Evolutionary conservation across 2,329 filamentous ascomycete genomes (phyloP), one percentile per base, ranked within the genome.

Genomic region (Calonectria fujianensis): DNA sequence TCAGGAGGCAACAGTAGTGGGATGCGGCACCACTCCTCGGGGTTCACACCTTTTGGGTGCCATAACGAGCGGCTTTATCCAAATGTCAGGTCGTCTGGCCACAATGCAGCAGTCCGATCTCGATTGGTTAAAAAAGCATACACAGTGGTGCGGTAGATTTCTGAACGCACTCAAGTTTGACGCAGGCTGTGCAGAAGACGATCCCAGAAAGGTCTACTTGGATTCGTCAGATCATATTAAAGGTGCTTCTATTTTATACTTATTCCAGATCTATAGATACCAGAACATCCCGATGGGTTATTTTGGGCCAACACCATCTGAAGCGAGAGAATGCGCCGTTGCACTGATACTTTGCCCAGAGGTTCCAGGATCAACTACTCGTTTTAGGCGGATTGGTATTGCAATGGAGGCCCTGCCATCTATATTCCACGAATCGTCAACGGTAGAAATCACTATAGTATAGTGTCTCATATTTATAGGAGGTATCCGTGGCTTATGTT

Each of bases 11-110:
- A 41, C 7, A 2, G 14, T 63, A 4, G 24, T 63, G n/a, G 57
- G 10, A 11, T 63, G 57, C 13, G 57, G 57, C 11, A 63, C 57
- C n/a, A 41, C 57, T n/a, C 57, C 57, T 41, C 57, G 57, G 27
- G 35, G 35, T 3, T 3, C 35, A 41, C 57, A 63, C 14, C 57
- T n/a, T 6, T 11, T 63, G n/a, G 57, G 57, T 14, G 32, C 57
- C 37, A 39, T 63, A 63, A 39, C 57, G 7, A 29, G 35, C 4
- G 57, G 57, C 14, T 63, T 63, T 35, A 20, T 63, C 16, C 35
- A 20, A n/a, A n/a, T 63, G 13, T 39, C 57, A 1, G 57, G 57
- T 16, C 24, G 35, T 29, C 35, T 63, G 4, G 35, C 57, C 39
- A 39, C 14, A 29, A 63, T 63, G 57, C 35, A 63, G 9, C n/a